Percentiles rank a stretch among this genome's conserved stretches.
Conservation (phyloP, 2,329 filamentous ascomycete species). For the Atkinsonella texensis region DNA sequence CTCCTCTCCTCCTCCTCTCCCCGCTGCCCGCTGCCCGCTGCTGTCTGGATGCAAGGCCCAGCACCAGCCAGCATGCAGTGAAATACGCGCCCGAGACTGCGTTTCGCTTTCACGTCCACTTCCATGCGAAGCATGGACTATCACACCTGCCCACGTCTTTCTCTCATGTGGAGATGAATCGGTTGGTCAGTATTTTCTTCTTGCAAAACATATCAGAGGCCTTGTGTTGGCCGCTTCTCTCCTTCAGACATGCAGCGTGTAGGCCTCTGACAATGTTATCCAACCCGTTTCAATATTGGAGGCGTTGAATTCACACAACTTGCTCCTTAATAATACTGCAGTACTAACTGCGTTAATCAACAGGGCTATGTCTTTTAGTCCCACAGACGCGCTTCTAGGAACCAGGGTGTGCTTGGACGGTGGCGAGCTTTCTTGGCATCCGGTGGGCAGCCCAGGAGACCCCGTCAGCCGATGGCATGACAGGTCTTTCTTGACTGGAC, state of each 20-base stretch:
- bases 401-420: slow-evolving; percentile 2
- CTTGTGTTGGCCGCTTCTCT: not conserved
- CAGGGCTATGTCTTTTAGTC: not conserved
- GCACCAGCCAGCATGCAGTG: not conserved
- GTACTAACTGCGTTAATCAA: not conserved
- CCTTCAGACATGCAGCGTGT: not conserved
- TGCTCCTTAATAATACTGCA: not conserved
- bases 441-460: not conserved
- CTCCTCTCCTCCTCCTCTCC: not conserved
- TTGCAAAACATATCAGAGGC: slow-evolving; percentile 3
- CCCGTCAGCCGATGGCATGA: not conserved
- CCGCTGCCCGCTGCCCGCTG: not conserved
- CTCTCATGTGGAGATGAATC: not conserved
- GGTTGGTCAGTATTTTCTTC: slow-evolving; percentile 3
- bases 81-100: not conserved
- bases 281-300: slow-evolving; percentile 3
- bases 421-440: not conserved
- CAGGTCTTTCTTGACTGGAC: not conserved
- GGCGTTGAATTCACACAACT: not conserved
- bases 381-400: slow-evolving; percentile 5
- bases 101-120: not conserved
- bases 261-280: not conserved
- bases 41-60: not conserved
- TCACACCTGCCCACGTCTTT: not conserved
- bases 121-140: not conserved